Evolutionary conservation across 257 asterid genomes (phyloP).

Genomic region (Ilex asprella): DNA sequence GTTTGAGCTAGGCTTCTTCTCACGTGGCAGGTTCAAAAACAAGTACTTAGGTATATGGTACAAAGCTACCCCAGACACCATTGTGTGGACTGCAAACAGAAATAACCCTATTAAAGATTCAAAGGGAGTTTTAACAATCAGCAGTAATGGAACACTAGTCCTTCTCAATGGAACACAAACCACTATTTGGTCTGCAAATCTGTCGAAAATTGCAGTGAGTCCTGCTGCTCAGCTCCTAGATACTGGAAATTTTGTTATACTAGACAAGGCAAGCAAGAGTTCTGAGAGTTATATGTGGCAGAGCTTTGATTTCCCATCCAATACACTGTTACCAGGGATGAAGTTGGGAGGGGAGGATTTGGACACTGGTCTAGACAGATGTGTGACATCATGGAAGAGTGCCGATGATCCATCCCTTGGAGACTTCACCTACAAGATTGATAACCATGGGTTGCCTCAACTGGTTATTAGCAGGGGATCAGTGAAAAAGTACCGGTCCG

Average conservation of each 20-base stretch:
- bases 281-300: too few species aligned
- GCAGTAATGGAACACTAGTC: constrained; percentile 7
- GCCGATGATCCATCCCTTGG: constrained; percentile 36
- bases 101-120: background rate
- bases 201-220: background rate
- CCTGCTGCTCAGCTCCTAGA: too few species aligned
- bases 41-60: too few species aligned
- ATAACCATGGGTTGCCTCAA: constrained; percentile 33
- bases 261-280: too few species aligned
- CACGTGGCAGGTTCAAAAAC: too few species aligned
- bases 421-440: constrained; percentile 13
- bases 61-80: too few species aligned
- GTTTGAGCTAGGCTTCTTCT: constrained; percentile 6
- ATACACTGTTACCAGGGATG: background rate
- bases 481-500: constrained; percentile 12
- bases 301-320: too few species aligned
- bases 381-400: constrained; percentile 28
- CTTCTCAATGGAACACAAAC: background rate
- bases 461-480: constrained; percentile 2
- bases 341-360: constrained; percentile 22
- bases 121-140: constrained; percentile 3
- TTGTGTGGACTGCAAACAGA: too few species aligned
- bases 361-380: constrained; percentile 12
- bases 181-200: constrained; percentile 20
- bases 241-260: too few species aligned